Evolutionary conservation across 2,329 filamentous ascomycete species (phyloP).

Genomic region (Diplocarpon rosae): DNA sequence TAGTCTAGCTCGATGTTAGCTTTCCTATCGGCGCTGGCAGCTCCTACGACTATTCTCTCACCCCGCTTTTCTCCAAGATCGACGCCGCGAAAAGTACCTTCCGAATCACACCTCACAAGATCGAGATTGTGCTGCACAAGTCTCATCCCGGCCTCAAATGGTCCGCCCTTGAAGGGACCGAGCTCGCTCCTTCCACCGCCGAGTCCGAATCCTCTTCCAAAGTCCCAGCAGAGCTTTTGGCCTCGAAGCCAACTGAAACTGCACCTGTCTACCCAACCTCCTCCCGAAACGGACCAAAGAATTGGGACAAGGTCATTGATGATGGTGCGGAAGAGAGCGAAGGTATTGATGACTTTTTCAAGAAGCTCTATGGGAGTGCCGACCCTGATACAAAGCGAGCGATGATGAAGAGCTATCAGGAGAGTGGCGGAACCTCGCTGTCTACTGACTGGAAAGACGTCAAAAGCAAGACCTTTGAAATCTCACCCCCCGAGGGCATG

Average conservation of each 20-base stretch:
- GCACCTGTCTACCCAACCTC: constrained; percentile 73
- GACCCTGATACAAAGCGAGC: constrained; percentile 74
- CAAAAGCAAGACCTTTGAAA: constrained; percentile 58
- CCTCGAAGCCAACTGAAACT: constrained; percentile 14
- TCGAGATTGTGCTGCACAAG: constrained; percentile 68
- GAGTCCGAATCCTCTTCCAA: constrained; percentile 6
- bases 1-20: constrained; percentile 39
- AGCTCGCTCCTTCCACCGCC: constrained; percentile 7
- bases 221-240: constrained; percentile 12
- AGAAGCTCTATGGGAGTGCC: constrained; percentile 69
- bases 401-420: constrained; percentile 95
- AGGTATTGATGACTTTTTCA: constrained; percentile 74
- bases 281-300: constrained; percentile 68
- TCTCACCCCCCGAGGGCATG: constrained; percentile 63
- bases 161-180: constrained; percentile 22
- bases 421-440: constrained; percentile 86
- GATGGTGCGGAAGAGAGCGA: constrained; percentile 45
- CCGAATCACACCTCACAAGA: constrained; percentile 63
- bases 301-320: constrained; percentile 75
- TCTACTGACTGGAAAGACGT: constrained; percentile 91
- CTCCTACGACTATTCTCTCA: constrained; percentile 50
- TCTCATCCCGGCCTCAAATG: constrained; percentile 37
- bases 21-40: constrained; percentile 41
- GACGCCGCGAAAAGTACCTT: constrained; percentile 48
- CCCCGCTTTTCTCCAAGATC: constrained; percentile 57